Conservation (phyloP, 352 stramenopile genomes). For the Globisporangium camurandrum region DNA sequence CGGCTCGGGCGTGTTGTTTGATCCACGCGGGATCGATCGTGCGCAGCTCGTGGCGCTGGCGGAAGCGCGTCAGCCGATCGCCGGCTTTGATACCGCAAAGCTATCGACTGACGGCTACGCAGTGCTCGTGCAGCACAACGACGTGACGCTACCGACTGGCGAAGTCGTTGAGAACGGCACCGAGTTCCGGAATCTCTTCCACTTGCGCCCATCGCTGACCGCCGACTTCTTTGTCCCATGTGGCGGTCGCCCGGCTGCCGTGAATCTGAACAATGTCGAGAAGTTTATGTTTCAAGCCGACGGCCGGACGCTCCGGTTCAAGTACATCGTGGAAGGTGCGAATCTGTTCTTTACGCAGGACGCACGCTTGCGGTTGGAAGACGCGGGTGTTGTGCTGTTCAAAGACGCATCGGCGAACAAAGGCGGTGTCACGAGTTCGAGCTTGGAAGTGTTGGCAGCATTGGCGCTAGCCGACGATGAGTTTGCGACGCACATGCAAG, state of each 20-base stretch:
- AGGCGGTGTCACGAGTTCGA: constrained; percentile 74
- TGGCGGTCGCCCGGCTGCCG: constrained; percentile 92
- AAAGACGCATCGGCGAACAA: constrained; percentile 95
- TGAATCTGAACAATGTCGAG: constrained; percentile 94
- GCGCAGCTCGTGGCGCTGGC: constrained; percentile 90
- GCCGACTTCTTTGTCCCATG: constrained; percentile 97
- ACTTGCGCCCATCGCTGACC: constrained; percentile 88
- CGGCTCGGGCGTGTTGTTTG: constrained; percentile 90
- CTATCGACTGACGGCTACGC: constrained; percentile 54
- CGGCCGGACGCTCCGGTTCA: constrained; percentile 79
- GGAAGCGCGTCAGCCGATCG: constrained; percentile 82
- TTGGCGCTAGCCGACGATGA: constrained; percentile 66
- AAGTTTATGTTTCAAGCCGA: constrained; percentile 79
- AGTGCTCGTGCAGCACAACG: constrained; percentile 65
- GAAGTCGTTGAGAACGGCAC: constrained; percentile 89
- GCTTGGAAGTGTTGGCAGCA: constrained; percentile 68
- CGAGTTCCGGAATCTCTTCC: constrained; percentile 95
- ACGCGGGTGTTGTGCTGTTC: constrained; percentile 94
- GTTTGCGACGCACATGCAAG: constrained; percentile 78
- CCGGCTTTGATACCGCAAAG: constrained; percentile 81
- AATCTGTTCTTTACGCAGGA: constrained; percentile 97
- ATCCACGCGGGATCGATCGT: constrained; percentile 91
- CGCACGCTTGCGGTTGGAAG: constrained; percentile 89
- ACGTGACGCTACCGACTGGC: constrained; percentile 57
- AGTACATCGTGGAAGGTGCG: constrained; percentile 96